Conservation (phyloP, 768 basidiomycete genomes). For the Auricularia sp. region DNA sequence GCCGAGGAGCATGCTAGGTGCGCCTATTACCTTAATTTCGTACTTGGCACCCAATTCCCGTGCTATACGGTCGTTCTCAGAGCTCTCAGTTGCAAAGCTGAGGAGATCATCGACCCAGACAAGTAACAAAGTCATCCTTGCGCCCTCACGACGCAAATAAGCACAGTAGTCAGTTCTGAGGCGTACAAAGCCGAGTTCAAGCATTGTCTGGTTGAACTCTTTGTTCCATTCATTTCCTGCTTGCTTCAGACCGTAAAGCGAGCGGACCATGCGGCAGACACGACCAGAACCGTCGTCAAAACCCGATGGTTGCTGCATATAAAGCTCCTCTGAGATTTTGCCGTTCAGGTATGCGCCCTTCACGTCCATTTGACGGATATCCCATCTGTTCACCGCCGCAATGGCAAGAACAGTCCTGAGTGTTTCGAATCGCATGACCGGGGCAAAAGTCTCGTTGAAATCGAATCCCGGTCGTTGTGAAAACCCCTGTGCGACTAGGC, state of each 20-base stretch:
- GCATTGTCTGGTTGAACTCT: constrained; percentile 15
- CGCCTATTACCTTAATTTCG: constrained; percentile 27
- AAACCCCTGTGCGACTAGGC: constrained; percentile 19
- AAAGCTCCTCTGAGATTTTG: constrained; percentile 22
- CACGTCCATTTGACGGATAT: constrained; percentile 23
- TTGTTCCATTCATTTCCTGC: constrained; percentile 22
- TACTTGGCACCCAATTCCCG: constrained; percentile 15
- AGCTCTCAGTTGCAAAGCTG: constrained; percentile 9
- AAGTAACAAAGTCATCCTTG: constrained; percentile 12
- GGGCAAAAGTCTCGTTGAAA: constrained; percentile 33
- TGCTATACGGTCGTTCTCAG: constrained; percentile 7
- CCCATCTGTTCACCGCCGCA: constrained; percentile 18
- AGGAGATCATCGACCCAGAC: constrained; percentile 25
- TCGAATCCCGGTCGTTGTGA: constrained; percentile 22
- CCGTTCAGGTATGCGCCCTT: constrained; percentile 24
- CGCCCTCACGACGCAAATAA: constrained; percentile 9
- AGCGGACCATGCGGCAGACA: constrained; percentile 15
- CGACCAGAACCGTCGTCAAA: constrained; percentile 10
- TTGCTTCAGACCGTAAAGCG: constrained; percentile 25
- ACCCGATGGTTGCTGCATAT: constrained; percentile 23
- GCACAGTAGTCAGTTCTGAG: constrained; percentile 16
- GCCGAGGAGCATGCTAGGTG: constrained; percentile 24
- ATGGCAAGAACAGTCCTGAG: constrained; percentile 19
- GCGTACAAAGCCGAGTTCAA: constrained; percentile 12
- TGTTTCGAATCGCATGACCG: constrained; percentile 29